Base-by-base conservation (phyloP, 768 basidiomycete species). In the Boletellus sp. region DNA sequence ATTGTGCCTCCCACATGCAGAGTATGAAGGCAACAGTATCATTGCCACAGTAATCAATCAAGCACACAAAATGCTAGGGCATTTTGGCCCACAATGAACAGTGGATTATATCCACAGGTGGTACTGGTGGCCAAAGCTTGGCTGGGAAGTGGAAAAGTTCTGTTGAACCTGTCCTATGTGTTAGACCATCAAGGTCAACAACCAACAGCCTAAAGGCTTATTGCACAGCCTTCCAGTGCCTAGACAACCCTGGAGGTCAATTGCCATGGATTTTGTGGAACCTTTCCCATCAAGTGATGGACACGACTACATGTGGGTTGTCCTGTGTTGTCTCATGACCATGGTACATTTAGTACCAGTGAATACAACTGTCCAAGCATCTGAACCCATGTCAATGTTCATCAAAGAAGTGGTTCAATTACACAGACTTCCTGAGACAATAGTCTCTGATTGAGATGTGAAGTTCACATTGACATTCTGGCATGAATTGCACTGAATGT, bases 81-180 rank as follows among this genome's bases (percentile, higher is more conserved):
- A n/a, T n/a, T n/a, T n/a, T n/a, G n/a, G n/a, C n/a, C n/a, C n/a
- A n/a, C n/a, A n/a, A n/a, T n/a, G n/a, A n/a, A n/a, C n/a, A n/a
- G n/a, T n/a, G n/a, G n/a, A n/a, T n/a, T n/a, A n/a, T n/a, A n/a
- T n/a, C n/a, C n/a, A n/a, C n/a, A n/a, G n/a, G n/a, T n/a, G n/a
- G n/a, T n/a, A 26, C 0, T 75, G 73, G 73, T 74, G 74, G 74
- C 66, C 67, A 31, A 53, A 57, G 1, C 64, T 75, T 39, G 59
- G 55, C 1, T 12, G 33, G 0, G 69, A 75, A 44, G 57, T 66
- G 0, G 45, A 61, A 6, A 50, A 51, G 0, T 74, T 41, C 44
- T 73, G 71, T 26, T 4, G 23, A 16, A 15, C 22, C 2, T 70
- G 66, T 31, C 33, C 37, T 0, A 31, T 22, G 0, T 57, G 59